These are phyloP conservation scores for Eucalyptus marginata DNA, from an alignment of 345 rosid genomes.

Conservation along the genomic window DNA sequence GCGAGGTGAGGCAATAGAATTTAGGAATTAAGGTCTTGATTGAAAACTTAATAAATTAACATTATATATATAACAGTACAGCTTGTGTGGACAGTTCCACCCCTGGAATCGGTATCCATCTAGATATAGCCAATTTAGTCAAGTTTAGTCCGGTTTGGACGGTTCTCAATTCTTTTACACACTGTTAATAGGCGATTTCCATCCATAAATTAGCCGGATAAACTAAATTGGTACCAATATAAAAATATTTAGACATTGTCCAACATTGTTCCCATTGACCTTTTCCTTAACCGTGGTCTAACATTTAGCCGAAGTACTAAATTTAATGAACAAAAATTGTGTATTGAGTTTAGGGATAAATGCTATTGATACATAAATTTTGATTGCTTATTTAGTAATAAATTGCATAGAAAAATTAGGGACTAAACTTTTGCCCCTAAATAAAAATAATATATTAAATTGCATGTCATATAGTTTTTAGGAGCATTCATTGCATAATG, in stretches of 20 bases:
- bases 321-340: no score
- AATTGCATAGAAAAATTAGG: no score
- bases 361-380: no score
- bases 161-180: rapidly evolving
- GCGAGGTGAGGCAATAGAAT: background rate
- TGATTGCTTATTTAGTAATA: no score
- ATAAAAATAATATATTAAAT: no score
- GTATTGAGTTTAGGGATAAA: no score
- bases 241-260: rapidly evolving
- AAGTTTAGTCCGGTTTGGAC: rapidly evolving
- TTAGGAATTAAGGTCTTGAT: background rate
- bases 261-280: no score
- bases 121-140: rapidly evolving
- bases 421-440: rapidly evolving
- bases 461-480: no score
- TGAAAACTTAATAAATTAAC: background rate
- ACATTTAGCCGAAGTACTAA: no score
- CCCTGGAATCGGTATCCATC: rapidly evolving
- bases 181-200: rapidly evolving
- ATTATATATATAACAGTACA: no score
- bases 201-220: rapidly evolving
- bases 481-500: no score
- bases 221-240: rapidly evolving
- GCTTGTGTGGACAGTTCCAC: rapidly evolving
- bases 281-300: no score